These are phyloP conservation scores for Phytophthora hybrid DNA, from an alignment of 352 stramenopile species.

Conservation along the genomic window DNA sequence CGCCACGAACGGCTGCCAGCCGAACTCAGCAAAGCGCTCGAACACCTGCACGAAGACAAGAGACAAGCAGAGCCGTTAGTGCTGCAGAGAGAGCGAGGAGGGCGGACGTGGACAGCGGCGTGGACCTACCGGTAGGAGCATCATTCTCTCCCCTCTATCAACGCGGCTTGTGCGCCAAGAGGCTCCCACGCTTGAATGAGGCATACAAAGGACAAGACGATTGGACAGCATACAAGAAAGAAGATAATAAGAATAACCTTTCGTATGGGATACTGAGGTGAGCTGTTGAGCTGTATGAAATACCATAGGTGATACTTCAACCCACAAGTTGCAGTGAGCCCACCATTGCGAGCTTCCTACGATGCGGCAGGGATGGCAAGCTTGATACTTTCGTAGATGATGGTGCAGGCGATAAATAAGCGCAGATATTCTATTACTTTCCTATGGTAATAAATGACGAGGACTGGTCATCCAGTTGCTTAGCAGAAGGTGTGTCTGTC, in stretches of 20 bases:
- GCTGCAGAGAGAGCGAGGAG: background rate
- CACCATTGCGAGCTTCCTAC: background rate
- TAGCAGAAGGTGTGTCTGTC: constrained; percentile 27
- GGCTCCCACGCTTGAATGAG: constrained; percentile 26
- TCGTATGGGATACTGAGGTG: background rate
- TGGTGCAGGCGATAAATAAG: constrained; percentile 20
- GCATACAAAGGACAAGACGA: constrained; percentile 32
- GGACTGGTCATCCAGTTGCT: background rate
- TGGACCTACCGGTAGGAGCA: constrained; percentile 51
- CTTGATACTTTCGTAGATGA: background rate
- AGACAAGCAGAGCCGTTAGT: constrained; percentile 12
- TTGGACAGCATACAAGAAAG: constrained; percentile 23
- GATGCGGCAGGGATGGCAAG: background rate
- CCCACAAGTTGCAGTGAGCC: constrained; percentile 3
- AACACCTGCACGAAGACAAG: constrained; percentile 52
- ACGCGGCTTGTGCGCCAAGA: constrained; percentile 41
- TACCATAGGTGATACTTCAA: background rate
- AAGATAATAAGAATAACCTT: constrained; percentile 17
- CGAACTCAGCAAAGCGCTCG: constrained; percentile 80
- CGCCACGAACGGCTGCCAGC: constrained; percentile 82
- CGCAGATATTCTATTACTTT: constrained; percentile 41
- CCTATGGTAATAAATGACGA: constrained; percentile 37
- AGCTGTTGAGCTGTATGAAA: constrained; percentile 9
- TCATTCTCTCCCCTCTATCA: constrained; percentile 44
- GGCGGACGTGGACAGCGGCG: background rate